phyloP scores from a whole-genome alignment of 1,284 basidiomycete species.

The Fistulina hepatica region DNA sequence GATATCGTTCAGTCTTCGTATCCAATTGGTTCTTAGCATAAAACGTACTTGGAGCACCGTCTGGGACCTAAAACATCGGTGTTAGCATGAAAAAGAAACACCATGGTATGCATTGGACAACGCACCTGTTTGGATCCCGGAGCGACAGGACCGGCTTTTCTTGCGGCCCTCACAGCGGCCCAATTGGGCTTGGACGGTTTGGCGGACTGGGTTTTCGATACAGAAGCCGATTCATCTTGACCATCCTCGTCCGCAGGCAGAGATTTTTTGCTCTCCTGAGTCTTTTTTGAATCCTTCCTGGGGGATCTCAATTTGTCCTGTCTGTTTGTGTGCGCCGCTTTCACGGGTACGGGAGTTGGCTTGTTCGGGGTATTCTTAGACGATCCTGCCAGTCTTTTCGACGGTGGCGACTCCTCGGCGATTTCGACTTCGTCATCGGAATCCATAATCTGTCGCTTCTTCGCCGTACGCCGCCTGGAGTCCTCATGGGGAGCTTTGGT shows the following conservation, averaged over 20 bases:
- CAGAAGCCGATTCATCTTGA: constrained; percentile 19
- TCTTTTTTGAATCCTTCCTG: not conserved
- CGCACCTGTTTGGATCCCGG: constrained; percentile 76
- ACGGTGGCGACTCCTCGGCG: no score
- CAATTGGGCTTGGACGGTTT: constrained; percentile 35
- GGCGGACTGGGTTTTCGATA: constrained; percentile 2
- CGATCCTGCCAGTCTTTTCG: no score
- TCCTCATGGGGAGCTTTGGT: no score
- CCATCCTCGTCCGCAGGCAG: no score
- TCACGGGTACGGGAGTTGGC: constrained; percentile 2
- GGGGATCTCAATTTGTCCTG: constrained; percentile 20
- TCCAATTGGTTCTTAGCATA: no score
- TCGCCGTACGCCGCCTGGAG: no score
- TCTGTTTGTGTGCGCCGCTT: constrained; percentile 12
- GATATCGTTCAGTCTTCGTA: no score
- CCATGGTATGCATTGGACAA: no score
- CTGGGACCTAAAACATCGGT: no score
- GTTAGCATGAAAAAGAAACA: no score
- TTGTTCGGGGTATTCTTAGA: not conserved
- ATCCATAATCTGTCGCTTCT: no score
- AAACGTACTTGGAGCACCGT: constrained; percentile 59
- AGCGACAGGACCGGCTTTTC: constrained; percentile 58
- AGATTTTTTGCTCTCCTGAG: not conserved
- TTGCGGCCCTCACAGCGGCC: constrained; percentile 54
- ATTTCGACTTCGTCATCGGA: no score